Evolutionary conservation across 805 yeast species (phyloP), one percentile per base, ranked within the genome.

Genomic region (Metschnikowia chrysomelidarum): DNA sequence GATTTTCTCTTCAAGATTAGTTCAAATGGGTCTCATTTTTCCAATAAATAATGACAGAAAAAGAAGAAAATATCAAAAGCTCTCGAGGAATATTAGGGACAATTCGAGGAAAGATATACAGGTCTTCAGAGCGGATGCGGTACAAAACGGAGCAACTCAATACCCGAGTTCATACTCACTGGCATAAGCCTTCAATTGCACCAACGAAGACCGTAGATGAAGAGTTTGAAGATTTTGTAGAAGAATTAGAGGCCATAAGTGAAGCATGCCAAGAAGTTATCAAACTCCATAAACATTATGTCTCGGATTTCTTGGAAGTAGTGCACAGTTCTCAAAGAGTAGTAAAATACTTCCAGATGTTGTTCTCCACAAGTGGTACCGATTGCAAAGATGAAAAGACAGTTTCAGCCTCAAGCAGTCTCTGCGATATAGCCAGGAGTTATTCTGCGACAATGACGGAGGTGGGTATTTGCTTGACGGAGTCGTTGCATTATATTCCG

Each of bases 181-280:
- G 45, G 45, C 33, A 30, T 9, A 34, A 32, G 21, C 20, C 33
- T 10, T 12, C 22, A 5, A 21, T 30, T 5, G 26, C 15, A n/a
- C 36, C 36, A 21, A 41, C 48, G 3, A 38, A 35, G 19, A 62
- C 54, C 42, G 53, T 15, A 62, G 75, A 69, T 42, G 68, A 62
- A 32, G 65, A 59, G 17, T 65, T 64, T 37, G 64, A 67, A 9
- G 40, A 49, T 16, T 38, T 62, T 12, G 30, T 41, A 2, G 41
- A 41, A 24, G 51, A 49, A 19, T 49, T 62, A 16, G 50, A 47
- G 8, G 49, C 44, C 7, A 36, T 40, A 17, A 37, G 37, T 7
- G 34, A 37, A 7, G 40, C 44, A 4, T 41, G 43, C 24, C 16
- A 17, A 5, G 43, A 41, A 10, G 32, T 44, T 13, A 13, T 40